Conservation (phyloP, 495 filamentous ascomycete species). For the Clohesyomyces aquaticus region DNA sequence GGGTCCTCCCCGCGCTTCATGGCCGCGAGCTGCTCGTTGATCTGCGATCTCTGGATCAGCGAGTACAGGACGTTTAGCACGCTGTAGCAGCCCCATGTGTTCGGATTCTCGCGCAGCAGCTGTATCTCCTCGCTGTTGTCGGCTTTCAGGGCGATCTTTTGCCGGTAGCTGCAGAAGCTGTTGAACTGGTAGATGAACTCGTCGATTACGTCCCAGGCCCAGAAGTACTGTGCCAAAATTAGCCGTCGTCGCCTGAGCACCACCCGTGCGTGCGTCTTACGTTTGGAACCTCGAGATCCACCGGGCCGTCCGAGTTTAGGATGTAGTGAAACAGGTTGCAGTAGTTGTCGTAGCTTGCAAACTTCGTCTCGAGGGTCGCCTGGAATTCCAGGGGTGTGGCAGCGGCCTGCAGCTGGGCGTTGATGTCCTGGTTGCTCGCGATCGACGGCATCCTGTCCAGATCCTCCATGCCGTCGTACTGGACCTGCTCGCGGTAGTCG, state of each 20-base stretch:
- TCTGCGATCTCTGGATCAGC: constrained; percentile 95
- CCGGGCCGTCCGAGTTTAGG: constrained; percentile 95
- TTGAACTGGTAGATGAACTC: constrained; percentile 99
- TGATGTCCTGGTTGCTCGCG: constrained; percentile 67
- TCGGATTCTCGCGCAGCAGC: constrained; percentile 91
- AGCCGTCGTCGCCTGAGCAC: not conserved
- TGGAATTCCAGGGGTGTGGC: constrained; percentile 94
- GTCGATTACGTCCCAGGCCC: constrained; percentile 99
- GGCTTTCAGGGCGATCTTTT: constrained; percentile 82
- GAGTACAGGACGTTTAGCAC: constrained; percentile 99
- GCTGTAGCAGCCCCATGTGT: constrained; percentile 99
- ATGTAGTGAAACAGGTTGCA: constrained; percentile 99
- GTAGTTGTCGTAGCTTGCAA: constrained; percentile 98
- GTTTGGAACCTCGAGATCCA: constrained; percentile 93
- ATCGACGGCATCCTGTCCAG: constrained; percentile 61
- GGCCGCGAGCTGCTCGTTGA: constrained; percentile 92
- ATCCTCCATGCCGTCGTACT: constrained; percentile 83
- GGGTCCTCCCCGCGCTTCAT: constrained; percentile 94
- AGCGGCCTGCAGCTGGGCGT: constrained; percentile 83
- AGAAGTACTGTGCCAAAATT: constrained; percentile 76
- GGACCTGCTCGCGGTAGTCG: constrained; percentile 93
- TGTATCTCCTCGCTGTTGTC: constrained; percentile 87
- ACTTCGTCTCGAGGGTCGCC: constrained; percentile 91
- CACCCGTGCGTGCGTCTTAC: constrained; percentile 51
- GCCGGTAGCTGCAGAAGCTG: constrained; percentile 95